A percentile compares a stretch with the other conserved stretches of the same genome.
These are phyloP conservation scores for Gossypium herbaceum DNA, from an alignment of 345 rosid species.

Conservation along the genomic window DNA sequence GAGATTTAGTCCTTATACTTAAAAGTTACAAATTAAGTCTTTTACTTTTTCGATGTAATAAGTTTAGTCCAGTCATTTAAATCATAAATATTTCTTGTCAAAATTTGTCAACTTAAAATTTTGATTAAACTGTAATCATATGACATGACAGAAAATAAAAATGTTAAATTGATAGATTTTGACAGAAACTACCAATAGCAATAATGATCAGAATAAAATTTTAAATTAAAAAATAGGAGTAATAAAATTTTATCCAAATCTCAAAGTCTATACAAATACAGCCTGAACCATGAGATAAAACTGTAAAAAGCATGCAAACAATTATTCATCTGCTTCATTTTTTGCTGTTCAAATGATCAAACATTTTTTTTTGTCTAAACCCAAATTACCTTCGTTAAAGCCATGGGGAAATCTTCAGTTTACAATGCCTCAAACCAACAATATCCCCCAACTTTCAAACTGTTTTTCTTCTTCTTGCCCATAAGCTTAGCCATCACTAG, in stretches of 20 bases:
- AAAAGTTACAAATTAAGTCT: too few relatives aligned
- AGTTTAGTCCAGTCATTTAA: too few relatives aligned
- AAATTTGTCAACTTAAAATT: too few relatives aligned
- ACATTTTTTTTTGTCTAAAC: background rate
- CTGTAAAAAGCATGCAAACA: background rate
- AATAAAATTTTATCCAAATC: too few relatives aligned
- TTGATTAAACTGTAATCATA: too few relatives aligned
- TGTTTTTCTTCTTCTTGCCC: conserved; percentile 37
- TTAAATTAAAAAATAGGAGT: too few relatives aligned
- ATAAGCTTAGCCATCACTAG: conserved; percentile 37
- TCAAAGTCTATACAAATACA: background rate
- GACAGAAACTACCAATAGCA: accelerated
- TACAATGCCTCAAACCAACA: conserved; percentile 29
- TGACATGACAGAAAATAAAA: too few relatives aligned
- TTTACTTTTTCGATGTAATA: too few relatives aligned
- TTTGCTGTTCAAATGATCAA: background rate
- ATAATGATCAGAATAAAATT: too few relatives aligned
- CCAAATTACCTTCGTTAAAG: background rate
- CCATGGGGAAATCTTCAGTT: conserved; percentile 34
- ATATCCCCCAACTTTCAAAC: conserved; percentile 16
- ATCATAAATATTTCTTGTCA: too few relatives aligned
- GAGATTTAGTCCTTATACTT: too few relatives aligned
- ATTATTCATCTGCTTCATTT: background rate
- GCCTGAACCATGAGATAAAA: background rate
- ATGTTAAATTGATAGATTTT: too few relatives aligned